Base-by-base conservation (phyloP, 75 land plant genomes). In the Cupressus sempervirens region DNA sequence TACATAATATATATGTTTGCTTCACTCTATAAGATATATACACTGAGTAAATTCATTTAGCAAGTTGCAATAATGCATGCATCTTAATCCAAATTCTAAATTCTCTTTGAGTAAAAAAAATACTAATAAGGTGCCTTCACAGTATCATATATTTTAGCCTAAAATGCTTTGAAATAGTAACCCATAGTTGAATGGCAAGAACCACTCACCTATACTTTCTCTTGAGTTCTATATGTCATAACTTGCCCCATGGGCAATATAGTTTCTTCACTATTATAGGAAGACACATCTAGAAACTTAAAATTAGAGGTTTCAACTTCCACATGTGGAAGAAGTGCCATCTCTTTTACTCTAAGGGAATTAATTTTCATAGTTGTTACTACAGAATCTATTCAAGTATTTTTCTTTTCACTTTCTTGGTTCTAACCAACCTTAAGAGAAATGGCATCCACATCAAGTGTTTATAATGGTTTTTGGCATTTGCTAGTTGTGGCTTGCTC, bases 1-100 rank as follows among this genome's bases (percentile, higher is more conserved):
- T 72, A 82, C 90, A 91, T 79, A 94, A 82, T 26, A 92, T 53
- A 82, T 91, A 93, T 36, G 88, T 93, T 91, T 96, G 99, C 83
- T 90, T 93, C 38, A 91, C 94, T 87, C 99, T 98, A 92, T 86
- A 84, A 82, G 48, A 83, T 86, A 36, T 84, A 20, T 67, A 41
- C 56, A 35, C 26, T 40, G 75, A 72, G 83, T 20, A 16, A 36
- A 82, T 56, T 34, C n/a, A 23, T 82, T 46, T 48, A 82, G 83
- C 16, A 82, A 82, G 56, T 9, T 82, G 79, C 79, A 76, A 7
- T 76, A 76, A 38, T 10, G 23, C 38, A 43, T 40, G 7, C 36
- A 76, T 76, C 79, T 76, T 20, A 76, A 36, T 76, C 45, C 9
- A 76, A 76, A 38, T 18, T 40, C 18, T 76, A 26, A 40, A 9